Base-by-base conservation (phyloP, 352 stramenopile genomes). In the Globisporangium abappressorium region DNA sequence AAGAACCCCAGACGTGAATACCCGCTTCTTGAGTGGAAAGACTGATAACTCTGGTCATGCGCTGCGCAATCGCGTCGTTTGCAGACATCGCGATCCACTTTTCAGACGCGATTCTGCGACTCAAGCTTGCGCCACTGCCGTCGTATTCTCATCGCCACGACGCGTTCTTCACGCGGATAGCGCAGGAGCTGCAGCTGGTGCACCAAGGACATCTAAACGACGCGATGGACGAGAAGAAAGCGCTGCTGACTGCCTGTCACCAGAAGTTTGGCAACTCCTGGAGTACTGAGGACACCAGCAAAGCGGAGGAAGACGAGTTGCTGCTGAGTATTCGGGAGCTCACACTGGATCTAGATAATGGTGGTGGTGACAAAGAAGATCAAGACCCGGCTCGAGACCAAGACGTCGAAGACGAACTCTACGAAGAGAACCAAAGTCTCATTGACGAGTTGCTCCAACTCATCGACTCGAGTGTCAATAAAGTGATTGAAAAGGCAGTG, bases 71-170 rank as follows among this genome's bases (percentile, higher is more conserved):
- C 34, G 1, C 34, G 36, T 15, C 15, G 36, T 24, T 20, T 12
- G 15, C 34, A 85, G 78, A 79, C 24, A 76, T 84, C 15, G 78
- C 74, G 1, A 49, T 82, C 5, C 61, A 72, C 24, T 84, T 74
- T 18, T 74, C 58, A 8, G 74, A 84, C 5, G 43, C 33, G 4
- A 26, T 75, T 26, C 65, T 82, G 18, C 71, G 69, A 20, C 70
- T 83, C 62, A 70, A 71, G 22, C 65, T 80, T 0, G 61, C 70
- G 1, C 49, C 59, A 9, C 51, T 78, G 7, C 56, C 74, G 7
- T 2, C 46, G 8, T 59, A 68, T 28, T 70, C 69, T 9, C 74
- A 72, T 14, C 68, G 59, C 9, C 46, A 69, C 9, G 64, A 78
- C n/a, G 14, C 70, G 15, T 69, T 20, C 18, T 84, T 83, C 58